A percentile compares a stretch with the other conserved stretches of the same genome.
phyloP scores from a whole-genome alignment of 2,329 filamentous ascomycete species.

The Epichloe festucae region DNA sequence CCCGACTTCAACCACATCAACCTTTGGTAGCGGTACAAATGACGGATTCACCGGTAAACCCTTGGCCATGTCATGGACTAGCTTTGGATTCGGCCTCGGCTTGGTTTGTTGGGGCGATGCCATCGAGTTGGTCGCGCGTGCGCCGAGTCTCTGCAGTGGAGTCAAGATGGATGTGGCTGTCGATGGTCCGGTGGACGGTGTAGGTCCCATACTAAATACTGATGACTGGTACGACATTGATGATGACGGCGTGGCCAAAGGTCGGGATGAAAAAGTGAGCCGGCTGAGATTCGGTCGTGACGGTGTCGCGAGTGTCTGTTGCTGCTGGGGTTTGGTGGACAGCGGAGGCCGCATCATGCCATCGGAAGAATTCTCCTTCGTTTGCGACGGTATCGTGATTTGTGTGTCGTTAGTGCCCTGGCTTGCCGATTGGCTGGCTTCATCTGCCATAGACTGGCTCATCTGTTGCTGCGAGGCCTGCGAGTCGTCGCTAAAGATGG shows the following conservation, averaged over 20 bases:
- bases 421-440: slow-evolving; percentile 3
- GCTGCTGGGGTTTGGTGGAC: slow-evolving; percentile 9
- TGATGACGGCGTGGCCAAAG: slow-evolving; percentile 21
- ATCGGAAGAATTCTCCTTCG: not conserved
- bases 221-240: slow-evolving; percentile 22
- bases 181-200: slow-evolving; percentile 29
- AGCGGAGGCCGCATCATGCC: slow-evolving; percentile 17
- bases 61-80: slow-evolving; percentile 16
- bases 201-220: slow-evolving; percentile 22
- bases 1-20: slow-evolving; percentile 39
- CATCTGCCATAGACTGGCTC: slow-evolving; percentile 3
- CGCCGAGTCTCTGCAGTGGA: slow-evolving; percentile 40
- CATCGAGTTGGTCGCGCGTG: slow-evolving; percentile 23
- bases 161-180: slow-evolving; percentile 32
- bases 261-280: slow-evolving; percentile 22
- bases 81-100: slow-evolving; percentile 13
- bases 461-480: slow-evolving; percentile 11
- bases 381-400: not conserved
- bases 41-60: slow-evolving; percentile 36
- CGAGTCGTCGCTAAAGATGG: slow-evolving; percentile 33
- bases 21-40: slow-evolving; percentile 41
- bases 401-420: not conserved
- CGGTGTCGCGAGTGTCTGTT: slow-evolving; percentile 15
- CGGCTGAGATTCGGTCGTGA: slow-evolving; percentile 18
- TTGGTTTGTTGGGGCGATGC: slow-evolving; percentile 18